Base-by-base conservation (phyloP, 108 stramenopile species). In the Mediolabrus comicus region DNA sequence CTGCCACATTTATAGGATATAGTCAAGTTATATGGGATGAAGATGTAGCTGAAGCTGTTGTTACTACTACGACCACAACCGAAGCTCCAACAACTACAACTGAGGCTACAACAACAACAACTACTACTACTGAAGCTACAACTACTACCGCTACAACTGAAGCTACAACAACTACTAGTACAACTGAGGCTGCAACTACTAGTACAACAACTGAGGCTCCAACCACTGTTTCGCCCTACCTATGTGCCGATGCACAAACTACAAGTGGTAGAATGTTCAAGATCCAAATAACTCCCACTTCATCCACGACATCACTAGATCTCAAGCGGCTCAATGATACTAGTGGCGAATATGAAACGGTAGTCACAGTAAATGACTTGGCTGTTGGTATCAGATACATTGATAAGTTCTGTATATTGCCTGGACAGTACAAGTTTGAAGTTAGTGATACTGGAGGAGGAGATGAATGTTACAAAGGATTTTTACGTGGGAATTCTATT, bases 1-100 rank as follows among this genome's bases (percentile, higher is more conserved):
- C 82, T 9, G 81, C 79, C 8, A 16, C 22, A 3, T 16, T 34
- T 0, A 27, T 85, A 1, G 84, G 84, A 22, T 85, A 82, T 49
- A 72, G 33, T n/a, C 36, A 78, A 34, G 32, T 63, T 32, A 33
- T 64, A 4, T 84, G 84, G 84, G 67, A 83, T 29, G 22, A 61
- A n/a, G 31, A 53, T 38, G 27, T 17, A 41, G 11, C 39, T 11
- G 39, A 41, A 14, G 12, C 14, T 14, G 39, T 41, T 41, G 39
- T n/a, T 0, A 16, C 39, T 16, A 41, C 46, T 22, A 49, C 46
- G 7, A 6, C 33, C 7, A 3, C 33, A 33, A 3, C 33, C 7
- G 33, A 6, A 7, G 33, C 33, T 7, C 8, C 3, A 22, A 24
- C 22, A 49, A 24, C 22, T 49, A 7, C 46, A 9, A 49, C 22